Base-by-base conservation (phyloP, 1,284 basidiomycete species). In the Trichosporon ovoides region DNA sequence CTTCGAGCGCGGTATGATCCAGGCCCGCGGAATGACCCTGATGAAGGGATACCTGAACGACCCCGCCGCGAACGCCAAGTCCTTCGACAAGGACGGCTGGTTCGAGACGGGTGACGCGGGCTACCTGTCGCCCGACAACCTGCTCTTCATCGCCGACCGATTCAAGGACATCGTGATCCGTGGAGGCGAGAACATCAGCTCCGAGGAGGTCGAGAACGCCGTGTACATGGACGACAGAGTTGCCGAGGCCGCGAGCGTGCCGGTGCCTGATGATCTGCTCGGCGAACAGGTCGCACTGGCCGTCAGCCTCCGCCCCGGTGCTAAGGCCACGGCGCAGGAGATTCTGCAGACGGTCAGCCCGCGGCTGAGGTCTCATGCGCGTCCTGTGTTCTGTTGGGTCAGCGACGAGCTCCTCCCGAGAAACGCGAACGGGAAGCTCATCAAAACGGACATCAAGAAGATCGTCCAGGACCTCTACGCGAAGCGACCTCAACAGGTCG, bases 21-120 rank as follows among this genome's bases (percentile, higher is more conserved):
- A 69, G 13, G 68, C 71, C 7, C 57, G 66, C 16, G 73, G 73
- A 13, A 67, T 68, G 13, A 70, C 73, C 55, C 64, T 73, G 28
- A 71, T 72, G 67, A 70, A 69, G 52, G 66, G 69, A 18, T 75
- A 75, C 55, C 64, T 56, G 16, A 48, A 53, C 36, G 52, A 62
- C 22, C 35, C 46, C 9, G 60, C 43, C 6, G 60, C 60, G 7
- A 62, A 57, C n/a, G 33, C n/a, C 24, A 52, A 56, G 49, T 54
- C 57, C 11, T 19, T 60, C 28, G 69, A 72, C 57, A 19, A 34
- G 3, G 69, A 74, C 18, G 72, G 72, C 14, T 75, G 74, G 74
- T 55, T 75, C 14, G 69, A 75, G 58, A 71, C 74, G 11, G 74
- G 72, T 12, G 74, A 75, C 64, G 59, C 65, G 1, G 74, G 64